A percentile compares a stretch with the other conserved stretches of the same genome.
Evolutionary conservation across 2,329 filamentous ascomycete genomes (phyloP).

Genomic region (Plenodomus tracheiphilus): DNA sequence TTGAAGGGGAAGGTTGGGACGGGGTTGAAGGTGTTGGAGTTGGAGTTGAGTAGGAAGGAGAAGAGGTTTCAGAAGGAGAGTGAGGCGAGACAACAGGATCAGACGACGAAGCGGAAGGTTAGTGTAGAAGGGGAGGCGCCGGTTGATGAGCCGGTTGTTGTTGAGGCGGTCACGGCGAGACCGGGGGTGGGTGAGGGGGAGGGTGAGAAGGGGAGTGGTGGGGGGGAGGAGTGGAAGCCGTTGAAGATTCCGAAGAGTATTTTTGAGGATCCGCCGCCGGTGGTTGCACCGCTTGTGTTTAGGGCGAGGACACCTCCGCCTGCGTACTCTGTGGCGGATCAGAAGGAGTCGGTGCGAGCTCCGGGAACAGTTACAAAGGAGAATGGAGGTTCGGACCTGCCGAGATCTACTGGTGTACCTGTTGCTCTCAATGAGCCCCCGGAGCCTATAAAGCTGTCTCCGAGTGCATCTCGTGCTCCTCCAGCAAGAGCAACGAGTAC

Average conservation of each 20-base stretch:
- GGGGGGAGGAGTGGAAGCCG: slow-evolving; percentile 4
- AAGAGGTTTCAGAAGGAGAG: slow-evolving; percentile 46
- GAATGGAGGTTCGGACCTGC: not conserved
- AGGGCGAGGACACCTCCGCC: slow-evolving; percentile 26
- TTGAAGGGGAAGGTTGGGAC: slow-evolving; percentile 48
- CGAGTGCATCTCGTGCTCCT: not conserved
- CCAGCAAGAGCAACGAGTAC: not conserved
- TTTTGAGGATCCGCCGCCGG: slow-evolving; percentile 21
- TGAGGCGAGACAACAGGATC: slow-evolving; percentile 29
- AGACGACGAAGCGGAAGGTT: slow-evolving; percentile 35
- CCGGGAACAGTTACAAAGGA: not conserved
- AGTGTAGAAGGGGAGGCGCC: slow-evolving; percentile 30
- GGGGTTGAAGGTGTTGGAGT: slow-evolving; percentile 57
- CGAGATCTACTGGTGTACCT: not conserved
- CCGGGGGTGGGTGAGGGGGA: slow-evolving; percentile 16
- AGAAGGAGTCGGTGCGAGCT: not conserved
- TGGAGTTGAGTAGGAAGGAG: slow-evolving; percentile 59
- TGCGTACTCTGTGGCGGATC: slow-evolving; percentile 13
- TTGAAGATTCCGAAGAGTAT: slow-evolving; percentile 27
- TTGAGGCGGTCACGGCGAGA: slow-evolving; percentile 16
- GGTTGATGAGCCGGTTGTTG: slow-evolving; percentile 26
- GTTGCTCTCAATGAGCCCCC: not conserved
- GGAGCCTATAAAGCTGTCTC: not conserved
- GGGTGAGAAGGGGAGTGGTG: not conserved
- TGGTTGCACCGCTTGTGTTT: slow-evolving; percentile 5